These are phyloP conservation scores for Prunella vulgaris DNA, from an alignment of 257 asterid species.

Conservation along the genomic window DNA sequence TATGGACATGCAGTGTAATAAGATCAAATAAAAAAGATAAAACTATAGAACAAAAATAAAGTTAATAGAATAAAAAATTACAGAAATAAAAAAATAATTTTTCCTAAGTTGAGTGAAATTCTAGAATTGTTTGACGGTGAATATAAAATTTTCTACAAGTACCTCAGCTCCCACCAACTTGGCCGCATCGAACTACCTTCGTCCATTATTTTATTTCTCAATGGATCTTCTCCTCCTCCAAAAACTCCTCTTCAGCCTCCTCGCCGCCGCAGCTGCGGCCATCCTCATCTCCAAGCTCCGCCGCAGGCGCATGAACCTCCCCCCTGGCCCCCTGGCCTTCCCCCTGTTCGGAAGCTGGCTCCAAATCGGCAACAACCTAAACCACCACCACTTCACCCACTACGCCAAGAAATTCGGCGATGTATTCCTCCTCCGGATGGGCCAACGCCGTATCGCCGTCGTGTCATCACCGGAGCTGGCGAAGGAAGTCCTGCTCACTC, in stretches of 20 bases:
- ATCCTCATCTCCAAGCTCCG: constrained; percentile 47
- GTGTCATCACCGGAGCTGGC: constrained; percentile 64
- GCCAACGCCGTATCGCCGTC: constrained; percentile 53
- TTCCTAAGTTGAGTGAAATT: no score
- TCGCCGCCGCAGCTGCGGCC: constrained; percentile 46
- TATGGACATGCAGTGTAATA: no score
- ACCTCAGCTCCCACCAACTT: neutral
- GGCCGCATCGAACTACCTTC: neutral
- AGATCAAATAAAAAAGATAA: no score
- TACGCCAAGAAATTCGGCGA: constrained; percentile 58
- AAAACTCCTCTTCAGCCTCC: constrained; percentile 50
- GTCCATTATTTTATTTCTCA: no score
- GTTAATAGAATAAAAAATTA: no score
- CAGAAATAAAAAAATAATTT: no score
- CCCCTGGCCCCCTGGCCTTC: constrained; percentile 61
- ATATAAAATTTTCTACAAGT: neutral
- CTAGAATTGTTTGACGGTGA: no score
- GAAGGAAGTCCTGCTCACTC: constrained; percentile 58
- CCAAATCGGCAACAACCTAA: constrained; percentile 55
- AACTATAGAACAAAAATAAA: no score
- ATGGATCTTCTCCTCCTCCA: constrained; percentile 62
- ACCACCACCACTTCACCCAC: constrained; percentile 49
- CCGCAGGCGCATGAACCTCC: constrained; percentile 47
- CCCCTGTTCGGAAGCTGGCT: constrained; percentile 76
- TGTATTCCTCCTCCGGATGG: constrained; percentile 53